These are phyloP conservation scores for Penicillium atrosanguineum DNA, from an alignment of 495 filamentous ascomycete species.

Conservation along the genomic window DNA sequence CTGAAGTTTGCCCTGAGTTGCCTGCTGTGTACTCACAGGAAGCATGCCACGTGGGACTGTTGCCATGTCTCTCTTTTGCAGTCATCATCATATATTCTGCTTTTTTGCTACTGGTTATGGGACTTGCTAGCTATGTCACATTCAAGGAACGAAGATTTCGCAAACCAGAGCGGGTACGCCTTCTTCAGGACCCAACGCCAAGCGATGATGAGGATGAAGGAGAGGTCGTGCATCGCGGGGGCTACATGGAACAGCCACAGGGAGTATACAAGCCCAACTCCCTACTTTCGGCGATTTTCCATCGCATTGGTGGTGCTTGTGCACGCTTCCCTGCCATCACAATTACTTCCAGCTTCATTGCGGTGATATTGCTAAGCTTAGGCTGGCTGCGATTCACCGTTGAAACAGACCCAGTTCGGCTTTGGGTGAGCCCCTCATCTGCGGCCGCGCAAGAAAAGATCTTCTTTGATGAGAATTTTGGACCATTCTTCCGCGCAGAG, in stretches of 20 bases:
- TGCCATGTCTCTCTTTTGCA: slow-evolving; percentile 89
- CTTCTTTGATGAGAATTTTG: slow-evolving; percentile 94
- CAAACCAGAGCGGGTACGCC: slow-evolving; percentile 73
- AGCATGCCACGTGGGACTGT: slow-evolving; percentile 75
- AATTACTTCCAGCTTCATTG: slow-evolving; percentile 64
- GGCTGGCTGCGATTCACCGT: slow-evolving; percentile 85
- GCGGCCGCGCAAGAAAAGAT: slow-evolving; percentile 87
- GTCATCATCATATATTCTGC: slow-evolving; percentile 83
- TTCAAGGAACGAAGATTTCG: slow-evolving; percentile 68
- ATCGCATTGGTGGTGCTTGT: slow-evolving; percentile 73
- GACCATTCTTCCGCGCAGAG: slow-evolving; percentile 91
- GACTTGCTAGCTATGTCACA: slow-evolving; percentile 68
- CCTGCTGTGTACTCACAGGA: slow-evolving; percentile 64
- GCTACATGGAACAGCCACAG: slow-evolving; percentile 64
- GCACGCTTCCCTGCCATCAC: slow-evolving; percentile 83
- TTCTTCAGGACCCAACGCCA: slow-evolving; percentile 78
- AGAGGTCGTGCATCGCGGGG: slow-evolving; percentile 69
- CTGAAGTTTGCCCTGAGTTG: slow-evolving; percentile 75
- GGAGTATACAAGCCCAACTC: slow-evolving; percentile 77
- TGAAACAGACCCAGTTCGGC: slow-evolving; percentile 81
- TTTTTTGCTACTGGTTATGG: slow-evolving; percentile 64
- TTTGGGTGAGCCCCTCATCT: slow-evolving; percentile 95
- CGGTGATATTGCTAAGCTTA: slow-evolving; percentile 72
- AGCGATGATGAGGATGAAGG: slow-evolving; percentile 87
- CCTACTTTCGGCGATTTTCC: slow-evolving; percentile 74